Conservation (phyloP, 164 flowering plant species). For the Tetrastigma voinierianum region DNA sequence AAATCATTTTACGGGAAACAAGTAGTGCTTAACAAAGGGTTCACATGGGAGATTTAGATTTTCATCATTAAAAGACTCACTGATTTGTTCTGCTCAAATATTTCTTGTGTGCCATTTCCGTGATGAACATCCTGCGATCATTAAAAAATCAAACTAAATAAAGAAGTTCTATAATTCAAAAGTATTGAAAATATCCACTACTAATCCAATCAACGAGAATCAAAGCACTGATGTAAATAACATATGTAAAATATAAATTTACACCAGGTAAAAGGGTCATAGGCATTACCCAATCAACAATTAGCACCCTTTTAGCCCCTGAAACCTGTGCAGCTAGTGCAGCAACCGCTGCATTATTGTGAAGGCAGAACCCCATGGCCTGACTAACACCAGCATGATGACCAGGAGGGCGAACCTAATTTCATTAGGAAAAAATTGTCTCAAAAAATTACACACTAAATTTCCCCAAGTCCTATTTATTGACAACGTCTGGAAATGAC, state of each 20-base stretch:
- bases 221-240: no score
- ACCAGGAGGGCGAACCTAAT: slow-evolving; percentile 98
- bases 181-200: not conserved
- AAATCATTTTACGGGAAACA: slow-evolving; percentile 5
- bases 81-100: slow-evolving; percentile 78
- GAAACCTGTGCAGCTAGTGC: slow-evolving; percentile 82
- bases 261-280: not conserved
- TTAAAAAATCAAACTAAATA: not conserved
- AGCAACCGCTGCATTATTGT: slow-evolving; percentile 97
- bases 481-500: not conserved
- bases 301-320: slow-evolving; percentile 87
- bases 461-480: not conserved
- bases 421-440: slow-evolving; percentile 7
- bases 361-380: slow-evolving; percentile 97
- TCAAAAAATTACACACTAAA: not conserved
- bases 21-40: not conserved
- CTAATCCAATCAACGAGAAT: no score
- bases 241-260: no score
- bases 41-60: not conserved
- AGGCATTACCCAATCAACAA: slow-evolving; percentile 88
- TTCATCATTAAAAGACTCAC: slow-evolving; percentile 40
- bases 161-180: not conserved
- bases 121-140: slow-evolving; percentile 90
- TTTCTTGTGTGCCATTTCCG: slow-evolving; percentile 99
- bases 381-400: slow-evolving; percentile 96